phyloP scores from a whole-genome alignment of 495 filamentous ascomycete species.

The Niebla homalea region DNA sequence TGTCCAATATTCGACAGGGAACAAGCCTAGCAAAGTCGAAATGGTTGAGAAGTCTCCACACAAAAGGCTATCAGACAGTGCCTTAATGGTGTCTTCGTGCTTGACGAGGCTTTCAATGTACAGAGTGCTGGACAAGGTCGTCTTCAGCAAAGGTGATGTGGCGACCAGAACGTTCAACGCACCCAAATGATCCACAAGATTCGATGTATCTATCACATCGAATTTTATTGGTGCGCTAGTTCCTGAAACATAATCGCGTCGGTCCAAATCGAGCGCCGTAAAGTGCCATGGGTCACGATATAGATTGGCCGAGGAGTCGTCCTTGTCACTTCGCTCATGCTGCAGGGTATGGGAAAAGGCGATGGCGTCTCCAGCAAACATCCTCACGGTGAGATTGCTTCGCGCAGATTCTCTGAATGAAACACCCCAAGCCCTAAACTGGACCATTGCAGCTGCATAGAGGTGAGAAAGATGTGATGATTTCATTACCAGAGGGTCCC shows the following conservation, averaged over 20 bases:
- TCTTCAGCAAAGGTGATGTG: constrained; percentile 30
- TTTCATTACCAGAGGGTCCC: background rate
- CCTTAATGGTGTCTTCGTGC: constrained; percentile 3
- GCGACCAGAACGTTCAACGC: constrained; percentile 36
- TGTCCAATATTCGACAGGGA: constrained; percentile 37
- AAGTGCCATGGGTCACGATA: constrained; percentile 5
- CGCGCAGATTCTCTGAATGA: constrained; percentile 14
- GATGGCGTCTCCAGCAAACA: constrained; percentile 31
- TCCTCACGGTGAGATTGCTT: constrained; percentile 26
- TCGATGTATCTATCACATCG: constrained; percentile 47
- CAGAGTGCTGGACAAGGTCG: constrained; percentile 27
- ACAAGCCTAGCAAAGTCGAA: constrained; percentile 33
- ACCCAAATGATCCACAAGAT: constrained; percentile 36
- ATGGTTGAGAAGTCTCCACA: constrained; percentile 32
- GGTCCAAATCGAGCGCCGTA: constrained; percentile 16
- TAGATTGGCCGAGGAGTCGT: constrained; percentile 9
- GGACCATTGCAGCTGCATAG: constrained; percentile 13
- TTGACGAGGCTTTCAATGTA: constrained; percentile 31
- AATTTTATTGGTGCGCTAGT: constrained; percentile 30
- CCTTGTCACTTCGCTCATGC: constrained; percentile 21
- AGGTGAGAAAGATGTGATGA: background rate
- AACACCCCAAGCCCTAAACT: constrained; percentile 23
- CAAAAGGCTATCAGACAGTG: constrained; percentile 23
- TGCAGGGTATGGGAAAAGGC: constrained; percentile 34
- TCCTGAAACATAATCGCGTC: constrained; percentile 24